phyloP scores from a whole-genome alignment of 768 basidiomycete species.

The Roridomyces roridus region DNA sequence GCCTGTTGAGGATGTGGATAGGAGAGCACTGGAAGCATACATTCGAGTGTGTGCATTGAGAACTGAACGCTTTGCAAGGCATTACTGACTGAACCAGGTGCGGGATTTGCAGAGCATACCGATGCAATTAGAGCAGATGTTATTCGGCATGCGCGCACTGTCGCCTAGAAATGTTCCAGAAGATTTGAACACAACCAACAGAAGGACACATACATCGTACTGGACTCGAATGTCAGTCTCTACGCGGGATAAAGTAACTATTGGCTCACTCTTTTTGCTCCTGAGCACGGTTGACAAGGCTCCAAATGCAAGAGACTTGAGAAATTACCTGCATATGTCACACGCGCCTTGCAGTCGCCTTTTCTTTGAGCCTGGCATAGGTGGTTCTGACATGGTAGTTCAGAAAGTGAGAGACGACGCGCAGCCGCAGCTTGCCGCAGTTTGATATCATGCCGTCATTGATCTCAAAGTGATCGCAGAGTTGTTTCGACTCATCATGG shows the following conservation, averaged over 20 bases:
- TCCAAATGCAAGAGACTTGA: background rate
- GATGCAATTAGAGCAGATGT: conserved; percentile 47
- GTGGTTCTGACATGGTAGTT: conserved; percentile 13
- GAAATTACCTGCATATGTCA: conserved; percentile 18
- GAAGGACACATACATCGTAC: conserved; percentile 10
- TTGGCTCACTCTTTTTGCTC: conserved; percentile 20
- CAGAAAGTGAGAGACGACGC: background rate
- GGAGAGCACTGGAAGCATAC: background rate
- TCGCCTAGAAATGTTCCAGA: conserved; percentile 35
- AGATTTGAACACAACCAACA: background rate
- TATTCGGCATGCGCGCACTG: conserved; percentile 48
- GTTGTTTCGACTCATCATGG: too few species aligned
- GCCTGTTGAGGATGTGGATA: background rate
- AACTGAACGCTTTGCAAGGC: conserved; percentile 1
- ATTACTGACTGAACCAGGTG: conserved; percentile 36
- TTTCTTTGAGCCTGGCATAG: conserved; percentile 21
- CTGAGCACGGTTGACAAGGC: background rate
- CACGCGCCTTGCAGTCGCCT: conserved; percentile 22
- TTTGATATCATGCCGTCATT: background rate
- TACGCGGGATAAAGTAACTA: background rate
- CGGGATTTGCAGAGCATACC: conserved; percentile 29
- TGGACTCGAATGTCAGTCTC: background rate
- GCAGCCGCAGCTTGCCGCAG: background rate
- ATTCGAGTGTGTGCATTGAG: conserved; percentile 14
- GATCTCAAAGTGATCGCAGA: too few species aligned